Evolutionary conservation across 2,329 filamentous ascomycete species (phyloP).

Genomic region (Colletotrichum caudatum): DNA sequence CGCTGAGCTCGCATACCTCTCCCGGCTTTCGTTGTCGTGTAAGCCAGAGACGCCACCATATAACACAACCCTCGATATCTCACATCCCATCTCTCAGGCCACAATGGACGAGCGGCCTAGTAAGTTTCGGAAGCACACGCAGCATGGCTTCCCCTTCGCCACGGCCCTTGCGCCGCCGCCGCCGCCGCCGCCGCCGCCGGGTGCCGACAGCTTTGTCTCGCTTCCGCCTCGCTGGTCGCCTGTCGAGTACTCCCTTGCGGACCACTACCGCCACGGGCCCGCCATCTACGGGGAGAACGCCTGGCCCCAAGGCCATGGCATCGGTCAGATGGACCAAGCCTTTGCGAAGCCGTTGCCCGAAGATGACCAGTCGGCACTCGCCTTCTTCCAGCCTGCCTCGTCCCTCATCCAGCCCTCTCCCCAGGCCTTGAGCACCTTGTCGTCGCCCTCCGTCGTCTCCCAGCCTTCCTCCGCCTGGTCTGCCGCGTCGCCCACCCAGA

Average conservation of each 20-base stretch:
- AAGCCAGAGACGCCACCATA: not conserved
- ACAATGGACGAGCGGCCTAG: not conserved
- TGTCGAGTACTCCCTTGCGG: not conserved
- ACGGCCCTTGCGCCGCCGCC: too few species aligned
- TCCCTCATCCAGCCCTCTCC: constrained; percentile 3
- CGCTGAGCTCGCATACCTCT: not conserved
- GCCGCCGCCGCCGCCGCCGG: not conserved
- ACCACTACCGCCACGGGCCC: constrained; percentile 23
- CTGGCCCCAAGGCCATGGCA: constrained; percentile 26
- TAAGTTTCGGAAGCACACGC: constrained; percentile 1
- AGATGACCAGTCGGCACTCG: not conserved
- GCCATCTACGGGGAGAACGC: constrained; percentile 25
- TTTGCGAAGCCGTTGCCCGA: constrained; percentile 6
- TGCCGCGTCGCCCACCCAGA: constrained; percentile 48
- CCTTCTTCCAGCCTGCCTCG: constrained; percentile 5
- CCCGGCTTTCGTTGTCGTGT: not conserved
- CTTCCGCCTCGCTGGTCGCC: constrained; percentile 33
- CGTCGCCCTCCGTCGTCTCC: constrained; percentile 41
- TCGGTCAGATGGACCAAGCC: constrained; percentile 3
- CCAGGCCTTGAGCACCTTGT: constrained; percentile 45
- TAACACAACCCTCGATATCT: not conserved
- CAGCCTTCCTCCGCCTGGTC: constrained; percentile 48
- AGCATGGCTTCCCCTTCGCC: constrained; percentile 1
- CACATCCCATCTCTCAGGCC: not conserved
- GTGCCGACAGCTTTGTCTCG: constrained; percentile 15